phyloP scores from a whole-genome alignment of 1,284 basidiomycete genomes.

The Cryptococcus sp. region DNA sequence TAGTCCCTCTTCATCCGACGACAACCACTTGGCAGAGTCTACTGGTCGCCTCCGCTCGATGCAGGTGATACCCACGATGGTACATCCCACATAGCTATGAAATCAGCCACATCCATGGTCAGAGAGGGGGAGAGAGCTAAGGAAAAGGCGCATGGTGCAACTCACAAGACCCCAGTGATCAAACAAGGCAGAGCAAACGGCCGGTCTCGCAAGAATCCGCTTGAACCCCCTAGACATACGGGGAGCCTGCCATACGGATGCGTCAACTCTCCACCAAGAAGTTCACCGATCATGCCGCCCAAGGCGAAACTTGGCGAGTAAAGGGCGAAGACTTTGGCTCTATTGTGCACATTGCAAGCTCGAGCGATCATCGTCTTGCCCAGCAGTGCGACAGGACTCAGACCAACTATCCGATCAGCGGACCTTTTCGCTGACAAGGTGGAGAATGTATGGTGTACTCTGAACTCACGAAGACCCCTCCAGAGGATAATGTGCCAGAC shows the following conservation, averaged over 20 bases:
- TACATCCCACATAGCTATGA: too few species aligned
- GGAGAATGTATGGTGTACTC: background rate
- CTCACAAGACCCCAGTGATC: constrained; percentile 3
- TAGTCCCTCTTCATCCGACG: too few species aligned
- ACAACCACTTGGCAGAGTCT: constrained; percentile 4
- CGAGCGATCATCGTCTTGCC: constrained; percentile 20
- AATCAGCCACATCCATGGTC: too few species aligned
- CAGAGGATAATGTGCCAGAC: constrained; percentile 23
- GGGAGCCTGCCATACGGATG: constrained; percentile 24
- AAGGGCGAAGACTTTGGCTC: constrained; percentile 23
- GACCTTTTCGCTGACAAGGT: background rate
- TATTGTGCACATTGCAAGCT: too few species aligned
- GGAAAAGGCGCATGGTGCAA: background rate
- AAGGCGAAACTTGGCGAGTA: constrained; percentile 18
- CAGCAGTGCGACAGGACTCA: constrained; percentile 16
- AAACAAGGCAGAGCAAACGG: constrained; percentile 28
- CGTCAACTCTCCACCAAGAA: constrained; percentile 25
- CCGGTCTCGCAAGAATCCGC: constrained; percentile 13
- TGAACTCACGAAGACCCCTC: constrained; percentile 20
- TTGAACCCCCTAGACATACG: constrained; percentile 16
- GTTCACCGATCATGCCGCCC: constrained; percentile 18
- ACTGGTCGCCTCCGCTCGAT: background rate
- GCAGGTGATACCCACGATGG: too few species aligned
- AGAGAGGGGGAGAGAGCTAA: too few species aligned
- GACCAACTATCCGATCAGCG: constrained; percentile 16